Evolutionary conservation across 768 basidiomycete species (phyloP), one percentile per base, ranked within the genome.

Genomic region (Termitomyces sp.): DNA sequence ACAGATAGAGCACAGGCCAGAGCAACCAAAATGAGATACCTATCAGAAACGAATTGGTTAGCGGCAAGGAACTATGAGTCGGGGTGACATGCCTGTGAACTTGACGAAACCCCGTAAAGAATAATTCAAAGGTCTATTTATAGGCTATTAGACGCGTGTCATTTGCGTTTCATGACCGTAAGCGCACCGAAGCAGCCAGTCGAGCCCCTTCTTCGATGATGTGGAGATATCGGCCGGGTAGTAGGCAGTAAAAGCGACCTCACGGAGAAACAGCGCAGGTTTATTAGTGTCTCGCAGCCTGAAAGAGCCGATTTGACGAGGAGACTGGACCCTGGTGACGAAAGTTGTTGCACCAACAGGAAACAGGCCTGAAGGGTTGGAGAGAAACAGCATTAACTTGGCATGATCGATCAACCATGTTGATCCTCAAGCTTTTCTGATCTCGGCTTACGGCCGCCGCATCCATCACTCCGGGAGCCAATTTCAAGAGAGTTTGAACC

Each of bases 241-340:
- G 66, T 80, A 88, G 1, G 76, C 79, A 29, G 81, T 86, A 63
- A 86, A 89, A 0, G 79, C 78, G 31, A 87, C 77, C 67, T 89
- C 84, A 39, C 85, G 79, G 7, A 89, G 73, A 33, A 71, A 63
- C 31, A 90, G 69, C 0, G 82, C 84, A 22, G 76, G 73, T 20
- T 72, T 51, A 60, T 62, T 50, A 58, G 69, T 36, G 60, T 51
- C 65, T 48, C 64, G 72, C 47, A 78, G 69, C 63, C 73, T 81
- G 31, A 73, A 70, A 55, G 65, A 66, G 33, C 85, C 79, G 49
- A 84, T 65, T 8, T 68, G 45, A 41, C 68, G 69, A 18, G 73
- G 50, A 39, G 73, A 72, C 33, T 68, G 69, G 33, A 81, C 75
- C 44, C 80, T 72, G n/a, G 79, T 67, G 33, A 71, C 73, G 58